Base-by-base conservation (phyloP, 2,329 filamentous ascomycete genomes). In the Venturia asperata region DNA sequence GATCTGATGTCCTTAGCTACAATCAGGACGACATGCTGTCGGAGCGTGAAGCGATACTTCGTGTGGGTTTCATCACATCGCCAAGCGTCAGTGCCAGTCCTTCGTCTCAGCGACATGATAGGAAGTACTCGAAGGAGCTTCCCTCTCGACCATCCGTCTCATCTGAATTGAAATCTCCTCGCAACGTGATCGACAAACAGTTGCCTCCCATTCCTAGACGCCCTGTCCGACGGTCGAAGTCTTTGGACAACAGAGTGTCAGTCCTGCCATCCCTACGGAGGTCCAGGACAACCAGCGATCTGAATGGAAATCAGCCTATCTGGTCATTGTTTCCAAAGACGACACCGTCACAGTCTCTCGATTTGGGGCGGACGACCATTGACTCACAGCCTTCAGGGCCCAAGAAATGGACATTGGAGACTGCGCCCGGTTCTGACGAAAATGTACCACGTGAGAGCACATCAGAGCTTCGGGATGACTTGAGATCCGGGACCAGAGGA, bases 251-350 rank as follows among this genome's bases (percentile, higher is more conserved):
- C 19, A 58, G 27, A 15, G 52, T 17, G 19, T n/a, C 21, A 10
- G 60, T 27, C 4, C n/a, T 61, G 19, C 60, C 34, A 19, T 11
- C 60, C 13, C 39, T 45, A n/a, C 30, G 60, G 17, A 42, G 39
- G n/a, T 27, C 37, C 21, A 45, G 37, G 27, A 61, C 60, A 42
- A 61, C 37, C 19, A 34, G 37, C 37, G 60, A 61, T 17, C 10
- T 61, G 10, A 30, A 42, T n/a, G 21, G 15, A 21, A 45, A 30
- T 7, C 24, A 45, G 15, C 15, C 43, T 19, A 13, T 61, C n/a
- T 61, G 60, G 60, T 43, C 60, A 27, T 19, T 61, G 17, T 61
- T 61, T 17, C 52, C 52, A 19, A 58, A n/a, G 30, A 58, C 17
- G 27, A 58, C 52, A 11, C n/a, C 21, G 15, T 27, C 47, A 30